Evolutionary conservation across 371 early-diverging fungal genomes (phyloP).

Genomic region (Apophysomyces sp.): DNA sequence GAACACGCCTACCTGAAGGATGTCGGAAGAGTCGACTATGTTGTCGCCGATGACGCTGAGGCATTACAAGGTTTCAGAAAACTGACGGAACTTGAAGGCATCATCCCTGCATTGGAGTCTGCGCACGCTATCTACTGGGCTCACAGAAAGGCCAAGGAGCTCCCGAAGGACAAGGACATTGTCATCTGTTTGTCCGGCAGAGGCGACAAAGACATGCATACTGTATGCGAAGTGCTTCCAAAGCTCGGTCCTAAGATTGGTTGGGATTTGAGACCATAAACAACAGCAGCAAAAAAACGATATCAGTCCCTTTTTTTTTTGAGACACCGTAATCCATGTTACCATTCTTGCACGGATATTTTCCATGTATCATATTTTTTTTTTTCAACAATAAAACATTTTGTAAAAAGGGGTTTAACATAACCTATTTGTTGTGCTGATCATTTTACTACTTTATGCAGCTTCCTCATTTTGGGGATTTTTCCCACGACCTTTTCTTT

Average conservation of each 20-base stretch:
- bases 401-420: too few species aligned
- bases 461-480: too few species aligned
- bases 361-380: too few species aligned
- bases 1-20: slow-evolving; percentile 94
- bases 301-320: background rate
- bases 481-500: too few species aligned
- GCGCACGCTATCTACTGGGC: slow-evolving; percentile 91
- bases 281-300: background rate
- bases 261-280: slow-evolving; percentile 85
- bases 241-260: slow-evolving; percentile 87
- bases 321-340: background rate
- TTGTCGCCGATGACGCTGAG: slow-evolving; percentile 83
- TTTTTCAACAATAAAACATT: too few species aligned
- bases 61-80: slow-evolving; percentile 87
- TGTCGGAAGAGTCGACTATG: slow-evolving; percentile 83
- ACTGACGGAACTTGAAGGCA: slow-evolving; percentile 89
- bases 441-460: too few species aligned
- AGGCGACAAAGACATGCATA: slow-evolving; percentile 97
- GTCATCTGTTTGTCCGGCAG: slow-evolving; percentile 92
- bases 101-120: slow-evolving; percentile 94
- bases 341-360: too few species aligned
- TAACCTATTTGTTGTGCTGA: too few species aligned
- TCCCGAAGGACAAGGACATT: slow-evolving; percentile 80
- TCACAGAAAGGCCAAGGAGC: slow-evolving; percentile 72
- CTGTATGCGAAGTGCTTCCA: slow-evolving; percentile 90